Percentiles rank a stretch among this genome's conserved stretches.
These are phyloP conservation scores for Uncinocarpus reesii DNA, from an alignment of 2,329 filamentous ascomycete species.

Conservation along the genomic window DNA sequence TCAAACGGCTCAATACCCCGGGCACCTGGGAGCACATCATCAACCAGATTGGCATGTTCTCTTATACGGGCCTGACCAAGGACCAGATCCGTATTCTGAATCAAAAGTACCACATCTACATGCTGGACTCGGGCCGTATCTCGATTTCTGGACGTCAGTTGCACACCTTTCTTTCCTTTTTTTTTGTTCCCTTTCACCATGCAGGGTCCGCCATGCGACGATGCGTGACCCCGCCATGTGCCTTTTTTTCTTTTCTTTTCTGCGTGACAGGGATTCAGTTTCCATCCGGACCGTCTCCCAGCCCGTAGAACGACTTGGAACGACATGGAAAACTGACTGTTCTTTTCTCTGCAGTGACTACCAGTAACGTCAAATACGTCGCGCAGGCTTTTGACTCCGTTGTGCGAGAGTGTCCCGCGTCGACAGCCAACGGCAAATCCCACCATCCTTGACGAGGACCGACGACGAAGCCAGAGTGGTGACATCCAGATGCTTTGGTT, in stretches of 20 bases:
- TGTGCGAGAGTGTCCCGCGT: conserved; percentile 12
- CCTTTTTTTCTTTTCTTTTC: background rate
- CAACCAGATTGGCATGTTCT: conserved; percentile 52
- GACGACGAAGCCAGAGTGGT: too few relatives aligned
- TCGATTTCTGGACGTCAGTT: conserved; percentile 22
- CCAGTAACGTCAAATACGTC: conserved; percentile 20
- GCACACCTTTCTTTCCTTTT: background rate
- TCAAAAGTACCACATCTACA: conserved; percentile 23
- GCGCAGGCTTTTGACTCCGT: conserved; percentile 18
- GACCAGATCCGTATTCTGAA: conserved; percentile 18
- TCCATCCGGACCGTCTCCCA: background rate
- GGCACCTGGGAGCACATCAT: conserved; percentile 98
- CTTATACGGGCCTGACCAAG: conserved; percentile 23
- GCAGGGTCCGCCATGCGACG: background rate
- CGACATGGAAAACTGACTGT: conserved; percentile 3
- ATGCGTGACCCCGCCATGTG: background rate
- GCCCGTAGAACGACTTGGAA: background rate
- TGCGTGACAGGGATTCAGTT: background rate
- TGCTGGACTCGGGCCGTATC: conserved; percentile 22
- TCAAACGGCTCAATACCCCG: conserved; percentile 74
- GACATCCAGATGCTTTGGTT: too few relatives aligned
- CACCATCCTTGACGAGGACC: background rate
- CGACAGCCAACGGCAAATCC: conserved; percentile 1
- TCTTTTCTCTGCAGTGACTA: conserved; percentile 15
- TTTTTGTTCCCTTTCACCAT: background rate